Conservation (phyloP, 441 rosid species). For the Viola pubescens region DNA sequence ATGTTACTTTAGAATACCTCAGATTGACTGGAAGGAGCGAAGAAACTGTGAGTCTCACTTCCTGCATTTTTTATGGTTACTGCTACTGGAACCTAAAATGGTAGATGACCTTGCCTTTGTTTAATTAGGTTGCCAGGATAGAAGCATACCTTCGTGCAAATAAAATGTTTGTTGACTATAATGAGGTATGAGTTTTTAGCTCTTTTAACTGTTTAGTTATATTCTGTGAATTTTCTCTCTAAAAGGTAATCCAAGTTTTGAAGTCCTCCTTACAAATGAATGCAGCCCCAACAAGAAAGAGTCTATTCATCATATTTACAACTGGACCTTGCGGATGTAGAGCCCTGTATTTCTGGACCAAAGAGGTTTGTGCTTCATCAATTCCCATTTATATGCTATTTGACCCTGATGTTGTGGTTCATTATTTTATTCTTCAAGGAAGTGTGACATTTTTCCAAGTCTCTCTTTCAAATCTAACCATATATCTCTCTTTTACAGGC, state of each 20-base stretch:
- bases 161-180: conserved; percentile 89
- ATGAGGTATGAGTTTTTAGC: conserved; percentile 45
- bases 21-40: conserved; percentile 98
- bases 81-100: conserved; percentile 9
- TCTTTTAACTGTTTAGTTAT: not conserved
- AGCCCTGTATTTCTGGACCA: conserved; percentile 96
- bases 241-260: not conserved
- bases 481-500: conserved; percentile 39
- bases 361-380: conserved; percentile 58
- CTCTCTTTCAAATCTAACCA: conserved; percentile 1
- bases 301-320: conserved; percentile 83
- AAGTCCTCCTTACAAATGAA: conserved; percentile 4
- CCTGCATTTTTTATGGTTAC: conserved; percentile 1
- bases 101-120: not conserved
- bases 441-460: not conserved
- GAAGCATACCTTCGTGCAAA: conserved; percentile 97
- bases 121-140: conserved; percentile 71
- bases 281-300: conserved; percentile 87
- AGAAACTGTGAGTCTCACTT: conserved; percentile 61
- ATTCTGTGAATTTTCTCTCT: not conserved
- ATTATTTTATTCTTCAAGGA: not conserved
- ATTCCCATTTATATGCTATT: not conserved
- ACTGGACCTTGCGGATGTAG: conserved; percentile 68
- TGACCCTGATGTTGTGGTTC: not conserved
- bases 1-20: conserved; percentile 88